Percentiles rank a stretch among this genome's conserved stretches.
These are phyloP conservation scores for Cicer pinnatifidum DNA, from an alignment of 306 rosid species.

Conservation along the genomic window DNA sequence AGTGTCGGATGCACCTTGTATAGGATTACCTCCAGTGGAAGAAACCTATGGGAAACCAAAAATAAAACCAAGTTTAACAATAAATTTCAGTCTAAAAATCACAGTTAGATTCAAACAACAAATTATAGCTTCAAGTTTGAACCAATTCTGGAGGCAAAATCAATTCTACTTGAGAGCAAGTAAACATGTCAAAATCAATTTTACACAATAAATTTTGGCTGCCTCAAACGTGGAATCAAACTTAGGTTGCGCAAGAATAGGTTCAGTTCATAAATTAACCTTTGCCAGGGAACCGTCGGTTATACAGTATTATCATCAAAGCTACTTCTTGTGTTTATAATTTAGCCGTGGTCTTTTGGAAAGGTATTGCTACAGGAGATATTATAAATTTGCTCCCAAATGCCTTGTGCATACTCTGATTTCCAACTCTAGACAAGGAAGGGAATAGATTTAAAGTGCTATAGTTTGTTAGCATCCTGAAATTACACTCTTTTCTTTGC, in stretches of 20 bases:
- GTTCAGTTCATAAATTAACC: neutral
- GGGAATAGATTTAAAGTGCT: constrained; percentile 5
- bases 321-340: constrained; percentile 10
- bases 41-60: no score
- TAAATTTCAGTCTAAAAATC: no score
- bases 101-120: no score
- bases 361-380: neutral
- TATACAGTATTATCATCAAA: neutral
- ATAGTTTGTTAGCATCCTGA: constrained; percentile 15
- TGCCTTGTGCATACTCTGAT: constrained; percentile 10
- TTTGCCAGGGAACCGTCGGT: neutral
- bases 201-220: no score
- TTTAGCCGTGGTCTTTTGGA: neutral
- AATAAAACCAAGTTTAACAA: no score
- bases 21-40: no score
- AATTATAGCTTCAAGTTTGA: no score
- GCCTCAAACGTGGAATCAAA: no score
- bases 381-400: neutral
- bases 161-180: no score
- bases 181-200: no score
- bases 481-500: neutral
- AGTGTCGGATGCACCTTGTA: no score
- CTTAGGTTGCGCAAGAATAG: neutral
- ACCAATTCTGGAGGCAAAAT: no score
- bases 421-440: constrained; percentile 15